Conservation (phyloP, 2,329 filamentous ascomycete genomes). For the Fusarium piperis region DNA sequence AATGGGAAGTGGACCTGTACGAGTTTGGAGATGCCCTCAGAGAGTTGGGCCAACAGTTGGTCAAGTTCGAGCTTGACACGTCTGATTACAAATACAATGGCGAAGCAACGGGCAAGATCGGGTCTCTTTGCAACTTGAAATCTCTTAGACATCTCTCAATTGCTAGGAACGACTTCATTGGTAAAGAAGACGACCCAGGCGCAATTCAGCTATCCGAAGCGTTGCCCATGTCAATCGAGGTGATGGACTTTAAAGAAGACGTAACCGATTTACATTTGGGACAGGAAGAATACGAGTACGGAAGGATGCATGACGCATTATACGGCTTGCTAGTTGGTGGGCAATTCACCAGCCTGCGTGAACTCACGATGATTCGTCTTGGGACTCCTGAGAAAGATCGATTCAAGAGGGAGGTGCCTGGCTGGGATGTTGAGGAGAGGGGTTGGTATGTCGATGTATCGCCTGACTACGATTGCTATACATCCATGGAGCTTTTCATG, state of each 20-base stretch:
- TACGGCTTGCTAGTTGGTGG: background rate
- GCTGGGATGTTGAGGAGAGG: background rate
- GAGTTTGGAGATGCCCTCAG: background rate
- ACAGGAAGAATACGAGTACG: background rate
- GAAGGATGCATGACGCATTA: background rate
- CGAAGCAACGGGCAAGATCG: background rate
- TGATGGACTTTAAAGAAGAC: background rate
- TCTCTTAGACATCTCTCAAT: background rate
- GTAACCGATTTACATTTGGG: background rate
- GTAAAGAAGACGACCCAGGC: background rate
- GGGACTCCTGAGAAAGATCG: background rate
- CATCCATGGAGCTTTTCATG: background rate
- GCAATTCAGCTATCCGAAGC: background rate
- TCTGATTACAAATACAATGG: background rate
- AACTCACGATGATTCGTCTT: background rate
- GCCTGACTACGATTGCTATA: accelerated
- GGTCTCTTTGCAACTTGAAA: background rate
- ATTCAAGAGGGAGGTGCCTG: background rate
- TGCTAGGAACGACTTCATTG: background rate
- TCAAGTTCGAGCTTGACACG: background rate
- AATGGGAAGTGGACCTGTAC: background rate
- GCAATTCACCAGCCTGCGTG: background rate
- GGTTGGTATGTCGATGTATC: accelerated
- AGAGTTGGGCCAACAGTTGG: background rate
- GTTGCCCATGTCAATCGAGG: background rate